phyloP scores from a whole-genome alignment of 257 asterid species.

The Osmanthus fragrans region DNA sequence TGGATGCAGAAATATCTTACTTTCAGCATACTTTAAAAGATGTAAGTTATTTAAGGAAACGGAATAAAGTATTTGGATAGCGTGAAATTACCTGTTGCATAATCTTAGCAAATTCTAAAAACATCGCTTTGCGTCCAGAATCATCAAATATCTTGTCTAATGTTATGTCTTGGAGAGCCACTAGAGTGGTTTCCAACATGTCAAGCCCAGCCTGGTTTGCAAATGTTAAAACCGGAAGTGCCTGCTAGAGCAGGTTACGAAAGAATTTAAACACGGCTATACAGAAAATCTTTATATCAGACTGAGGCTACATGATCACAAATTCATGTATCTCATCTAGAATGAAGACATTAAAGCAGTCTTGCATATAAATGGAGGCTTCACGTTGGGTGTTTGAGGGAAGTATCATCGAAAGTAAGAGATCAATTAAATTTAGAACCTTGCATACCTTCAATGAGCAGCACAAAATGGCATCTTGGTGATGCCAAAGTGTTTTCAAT shows the following conservation, averaged over 20 bases:
- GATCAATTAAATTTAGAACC: background rate
- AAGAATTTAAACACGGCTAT: background rate
- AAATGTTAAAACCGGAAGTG: constrained; percentile 76
- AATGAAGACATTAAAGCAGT: background rate
- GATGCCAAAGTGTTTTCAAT: constrained; percentile 87
- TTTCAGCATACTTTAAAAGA: background rate
- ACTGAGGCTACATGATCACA: background rate
- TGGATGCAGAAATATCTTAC: background rate
- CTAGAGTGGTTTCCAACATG: constrained; percentile 91
- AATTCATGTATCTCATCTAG: background rate
- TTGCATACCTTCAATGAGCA: constrained; percentile 86
- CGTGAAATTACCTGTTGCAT: constrained; percentile 72
- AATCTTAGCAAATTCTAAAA: constrained; percentile 74
- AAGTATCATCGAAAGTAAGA: background rate
- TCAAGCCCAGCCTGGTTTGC: constrained; percentile 94
- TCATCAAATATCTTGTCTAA: constrained; percentile 86
- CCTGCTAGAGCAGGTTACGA: constrained; percentile 42
- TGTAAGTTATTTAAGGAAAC: background rate
- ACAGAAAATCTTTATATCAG: no score
- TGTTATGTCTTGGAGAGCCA: constrained; percentile 82
- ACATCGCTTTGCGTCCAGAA: constrained; percentile 66
- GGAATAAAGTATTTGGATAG: background rate
- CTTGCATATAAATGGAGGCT: background rate
- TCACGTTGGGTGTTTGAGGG: background rate
- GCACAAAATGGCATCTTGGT: constrained; percentile 89